Base-by-base conservation (phyloP, 805 yeast genomes). In the Ogataea paraovalis region DNA sequence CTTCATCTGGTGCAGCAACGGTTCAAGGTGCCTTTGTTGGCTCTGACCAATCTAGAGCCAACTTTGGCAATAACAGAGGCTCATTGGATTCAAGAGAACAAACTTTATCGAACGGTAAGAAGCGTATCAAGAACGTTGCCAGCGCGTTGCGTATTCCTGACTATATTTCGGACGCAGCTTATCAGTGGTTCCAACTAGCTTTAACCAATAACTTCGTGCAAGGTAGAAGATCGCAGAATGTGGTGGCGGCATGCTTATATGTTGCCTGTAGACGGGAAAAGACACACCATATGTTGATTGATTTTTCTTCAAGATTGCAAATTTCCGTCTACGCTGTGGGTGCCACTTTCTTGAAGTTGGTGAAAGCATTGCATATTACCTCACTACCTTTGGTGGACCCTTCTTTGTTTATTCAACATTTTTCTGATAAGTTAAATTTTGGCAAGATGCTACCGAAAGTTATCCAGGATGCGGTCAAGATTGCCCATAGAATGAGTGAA, bases 171-270 rank as follows among this genome's bases (percentile, higher is more conserved):
- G 96, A 87, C 49, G 83, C 92, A 12, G 97, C 97, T 0, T 78
- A 80, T 56, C 87, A 86, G 49, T 89, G 96, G 92, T 95, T 88
- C 67, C 83, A 83, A 55, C 71, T 90, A 46, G 98, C 98, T 0
- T 72, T 95, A 25, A 78, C 89, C 2, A 78, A 85, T 54, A 91
- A 90, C 62, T 94, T 94, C 64, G 98, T 94, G 21, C 96, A 92
- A 65, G 99, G 99, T n/a, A 76, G 99, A 58, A 72, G 94, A 52
- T 89, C 97, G 2, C 97, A 91, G 62, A 91, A 92, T 62, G 98
- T 94, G 3, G 82, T 91, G 46, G 96, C 97, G 0, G 90, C 98
- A 0, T 94, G 99, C 69, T 74, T 94, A 30, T 94, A 94, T 62
- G 81, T 94, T 42, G 96, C 98, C 0, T 94, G 99, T 66, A 82